Evolutionary conservation across 2,329 filamentous ascomycete genomes (phyloP), one percentile per base, ranked within the genome.

Genomic region (Fusarium pseudocircinatum): DNA sequence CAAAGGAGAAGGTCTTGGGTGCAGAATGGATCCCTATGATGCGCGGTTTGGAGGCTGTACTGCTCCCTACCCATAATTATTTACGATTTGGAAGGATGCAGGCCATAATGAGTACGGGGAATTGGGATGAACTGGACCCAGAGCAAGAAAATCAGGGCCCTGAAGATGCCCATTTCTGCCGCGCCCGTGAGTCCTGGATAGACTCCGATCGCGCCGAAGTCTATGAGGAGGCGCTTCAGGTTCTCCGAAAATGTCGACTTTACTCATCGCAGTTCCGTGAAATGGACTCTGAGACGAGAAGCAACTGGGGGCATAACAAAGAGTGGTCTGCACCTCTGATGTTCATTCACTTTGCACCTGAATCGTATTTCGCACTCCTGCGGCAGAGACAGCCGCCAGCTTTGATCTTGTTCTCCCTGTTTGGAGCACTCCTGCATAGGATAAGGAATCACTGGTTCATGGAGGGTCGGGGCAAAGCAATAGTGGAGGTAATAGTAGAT

Each of bases 151-250:
- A 1, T 5, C 13, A 20, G 4, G 7, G 14, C 9, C 7, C 9
- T 1, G 49, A 52, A 16, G 32, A 52, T 14, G 13, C 2, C 9
- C 14, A 37, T 6, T 52, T 52, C 24, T 52, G 49, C 34, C 18
- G 4, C 3, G 24, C 32, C 13, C n/a, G 32, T 4, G n/a, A 52
- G 2, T 26, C 49, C 1, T 52, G 49, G 32, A 22, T 0, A 2
- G 10, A 24, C 7, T 37, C n/a, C 1, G 32, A 52, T 2, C 0
- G 4, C 7, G 9, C 49, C 0, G 7, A 28, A 1, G 18, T 52
- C 2, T 52, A 37, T 6, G 49, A 52, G 26, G 13, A 37, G n/a
- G 49, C 49, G 3, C 49, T 52, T 2, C 49, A 9, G 3, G 13
- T 37, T 2, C n/a, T 52, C 6, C 32, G 49, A 0, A 52, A 36